These are phyloP conservation scores for Aspergillus neoniger DNA, from an alignment of 2,329 filamentous ascomycete species.

Conservation along the genomic window DNA sequence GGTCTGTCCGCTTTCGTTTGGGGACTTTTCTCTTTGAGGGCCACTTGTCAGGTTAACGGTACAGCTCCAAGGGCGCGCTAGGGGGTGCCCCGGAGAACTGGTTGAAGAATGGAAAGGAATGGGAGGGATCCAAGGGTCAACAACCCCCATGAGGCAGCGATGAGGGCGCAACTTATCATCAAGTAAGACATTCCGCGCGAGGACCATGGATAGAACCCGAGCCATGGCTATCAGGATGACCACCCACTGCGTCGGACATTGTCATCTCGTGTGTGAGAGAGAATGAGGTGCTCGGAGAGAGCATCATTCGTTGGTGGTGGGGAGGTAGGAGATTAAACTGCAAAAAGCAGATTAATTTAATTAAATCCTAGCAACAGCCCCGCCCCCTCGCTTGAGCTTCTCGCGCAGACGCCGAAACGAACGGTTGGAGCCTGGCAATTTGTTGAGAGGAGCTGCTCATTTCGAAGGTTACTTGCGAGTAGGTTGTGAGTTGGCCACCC, in stretches of 20 bases:
- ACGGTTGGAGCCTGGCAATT: neutral
- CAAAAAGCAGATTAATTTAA: constrained; percentile 2
- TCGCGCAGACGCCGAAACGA: neutral
- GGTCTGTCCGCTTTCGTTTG: constrained; percentile 10
- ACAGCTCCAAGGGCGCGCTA: constrained; percentile 2
- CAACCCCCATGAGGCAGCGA: neutral
- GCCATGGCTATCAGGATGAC: neutral
- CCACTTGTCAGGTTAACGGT: constrained; percentile 1
- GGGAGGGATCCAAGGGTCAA: neutral
- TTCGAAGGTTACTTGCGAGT: neutral
- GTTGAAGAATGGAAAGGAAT: neutral
- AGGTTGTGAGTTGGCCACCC: neutral
- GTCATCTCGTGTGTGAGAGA: too few species aligned
- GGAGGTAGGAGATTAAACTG: constrained; percentile 8
- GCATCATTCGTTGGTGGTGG: constrained; percentile 7
- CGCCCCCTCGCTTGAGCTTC: constrained; percentile 8
- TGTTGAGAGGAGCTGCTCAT: neutral
- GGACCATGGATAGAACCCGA: neutral
- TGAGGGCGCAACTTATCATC: neutral
- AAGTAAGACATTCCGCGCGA: neutral
- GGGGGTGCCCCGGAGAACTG: neutral
- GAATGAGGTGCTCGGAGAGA: neutral
- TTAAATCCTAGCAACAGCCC: constrained; percentile 4
- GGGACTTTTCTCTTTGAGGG: neutral
- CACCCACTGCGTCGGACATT: neutral